Conservation (phyloP, 2,329 filamentous ascomycete genomes). For the Calycina marina region DNA sequence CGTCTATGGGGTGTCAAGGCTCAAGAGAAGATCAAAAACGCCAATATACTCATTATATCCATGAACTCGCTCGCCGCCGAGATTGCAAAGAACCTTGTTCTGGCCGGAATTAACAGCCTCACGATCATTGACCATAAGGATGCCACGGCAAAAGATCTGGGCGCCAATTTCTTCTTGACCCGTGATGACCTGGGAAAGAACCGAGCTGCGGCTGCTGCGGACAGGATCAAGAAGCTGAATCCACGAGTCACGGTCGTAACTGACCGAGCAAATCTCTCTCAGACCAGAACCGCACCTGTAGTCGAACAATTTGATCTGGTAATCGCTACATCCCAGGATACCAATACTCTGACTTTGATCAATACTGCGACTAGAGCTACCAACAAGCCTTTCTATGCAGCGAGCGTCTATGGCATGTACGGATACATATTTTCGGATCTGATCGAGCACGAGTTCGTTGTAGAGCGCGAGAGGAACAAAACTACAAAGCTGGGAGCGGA, state of each 20-base stretch:
- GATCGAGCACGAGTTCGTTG: constrained; percentile 76
- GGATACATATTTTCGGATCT: constrained; percentile 93
- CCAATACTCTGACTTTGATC: constrained; percentile 59
- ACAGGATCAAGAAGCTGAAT: constrained; percentile 74
- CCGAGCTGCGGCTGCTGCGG: constrained; percentile 66
- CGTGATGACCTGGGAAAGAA: constrained; percentile 61
- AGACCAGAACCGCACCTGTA: constrained; percentile 54
- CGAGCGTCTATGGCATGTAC: constrained; percentile 76
- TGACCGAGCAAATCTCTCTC: constrained; percentile 53
- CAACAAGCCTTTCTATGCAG: constrained; percentile 74
- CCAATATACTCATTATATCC: constrained; percentile 79
- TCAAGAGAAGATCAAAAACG: constrained; percentile 80
- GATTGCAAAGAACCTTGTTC: constrained; percentile 91
- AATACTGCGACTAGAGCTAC: constrained; percentile 76
- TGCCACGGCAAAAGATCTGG: constrained; percentile 68
- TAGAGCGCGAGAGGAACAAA: constrained; percentile 75
- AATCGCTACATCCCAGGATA: constrained; percentile 78
- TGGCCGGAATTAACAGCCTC: constrained; percentile 81
- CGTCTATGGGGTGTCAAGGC: constrained; percentile 93
- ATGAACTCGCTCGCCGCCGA: constrained; percentile 84
- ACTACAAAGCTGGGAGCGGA: constrained; percentile 47
- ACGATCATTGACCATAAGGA: constrained; percentile 70
- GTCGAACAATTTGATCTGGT: constrained; percentile 71
- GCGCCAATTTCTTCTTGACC: constrained; percentile 68
- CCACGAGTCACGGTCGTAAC: constrained; percentile 67